phyloP scores from a whole-genome alignment of 1,139 yeast genomes.

The Hansenula anomala region DNA sequence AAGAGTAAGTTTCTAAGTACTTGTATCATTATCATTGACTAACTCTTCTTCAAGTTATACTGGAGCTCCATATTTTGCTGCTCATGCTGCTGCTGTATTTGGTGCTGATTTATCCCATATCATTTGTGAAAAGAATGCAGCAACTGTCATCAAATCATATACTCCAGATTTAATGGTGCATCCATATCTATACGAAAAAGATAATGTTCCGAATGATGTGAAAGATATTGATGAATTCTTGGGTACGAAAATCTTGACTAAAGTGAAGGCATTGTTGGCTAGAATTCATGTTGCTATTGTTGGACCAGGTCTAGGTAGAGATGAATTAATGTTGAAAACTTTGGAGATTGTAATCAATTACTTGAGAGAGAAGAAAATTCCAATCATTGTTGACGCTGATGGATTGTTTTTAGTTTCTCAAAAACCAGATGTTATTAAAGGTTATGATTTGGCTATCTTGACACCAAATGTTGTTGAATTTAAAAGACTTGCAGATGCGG shows the following conservation, averaged over 20 bases:
- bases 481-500: conserved; percentile 52
- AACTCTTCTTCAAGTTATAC: conserved; percentile 71
- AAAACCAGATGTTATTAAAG: conserved; percentile 48
- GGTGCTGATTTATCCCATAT: conserved; percentile 92
- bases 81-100: conserved; percentile 74
- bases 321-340: conserved; percentile 57
- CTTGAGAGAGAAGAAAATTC: conserved; percentile 44
- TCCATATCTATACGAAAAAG: conserved; percentile 56
- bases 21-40: too few relatives aligned
- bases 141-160: conserved; percentile 75
- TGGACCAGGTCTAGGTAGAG: conserved; percentile 95
- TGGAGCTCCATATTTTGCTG: conserved; percentile 93
- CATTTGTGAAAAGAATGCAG: conserved; percentile 76
- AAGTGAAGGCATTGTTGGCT: conserved; percentile 47
- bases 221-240: conserved; percentile 25
- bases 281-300: conserved; percentile 78
- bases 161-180: conserved; percentile 96
- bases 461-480: conserved; percentile 93
- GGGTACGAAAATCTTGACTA: conserved; percentile 45
- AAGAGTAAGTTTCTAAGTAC: conserved; percentile 65
- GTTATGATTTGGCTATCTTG: conserved; percentile 53
- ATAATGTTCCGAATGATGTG: conserved; percentile 15
- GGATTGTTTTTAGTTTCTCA: conserved; percentile 62
- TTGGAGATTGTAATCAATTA: conserved; percentile 54
- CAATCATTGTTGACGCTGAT: conserved; percentile 87